Conservation (phyloP, 306 rosid species). For the Malus domestica region ASM211411v1 NC_041792.1:28635907-28636406, state of each 20-base stretch:
- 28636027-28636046: neutral
- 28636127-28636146: conserved; percentile 68
- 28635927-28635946: conserved; percentile 32
- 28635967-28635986: neutral
- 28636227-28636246: conserved; percentile 88
- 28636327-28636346: neutral
- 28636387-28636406: neutral
- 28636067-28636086: conserved; percentile 36
- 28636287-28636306: conserved; percentile 1
- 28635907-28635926: conserved; percentile 29
- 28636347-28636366: neutral
- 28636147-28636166: conserved; percentile 70
- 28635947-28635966: conserved; percentile 54
- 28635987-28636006: neutral
- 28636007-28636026: neutral
- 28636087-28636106: conserved; percentile 42
- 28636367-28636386: neutral
- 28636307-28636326: neutral
- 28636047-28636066: conserved; percentile 51
- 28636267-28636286: neutral
- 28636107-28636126: conserved; percentile 75
- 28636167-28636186: conserved; percentile 83
- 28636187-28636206: conserved; percentile 93
- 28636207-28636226: conserved; percentile 62
- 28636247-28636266: conserved; percentile 37